Conservation (phyloP, 192 early-diverging fungal species). For the Coemansia sp. region DNA sequence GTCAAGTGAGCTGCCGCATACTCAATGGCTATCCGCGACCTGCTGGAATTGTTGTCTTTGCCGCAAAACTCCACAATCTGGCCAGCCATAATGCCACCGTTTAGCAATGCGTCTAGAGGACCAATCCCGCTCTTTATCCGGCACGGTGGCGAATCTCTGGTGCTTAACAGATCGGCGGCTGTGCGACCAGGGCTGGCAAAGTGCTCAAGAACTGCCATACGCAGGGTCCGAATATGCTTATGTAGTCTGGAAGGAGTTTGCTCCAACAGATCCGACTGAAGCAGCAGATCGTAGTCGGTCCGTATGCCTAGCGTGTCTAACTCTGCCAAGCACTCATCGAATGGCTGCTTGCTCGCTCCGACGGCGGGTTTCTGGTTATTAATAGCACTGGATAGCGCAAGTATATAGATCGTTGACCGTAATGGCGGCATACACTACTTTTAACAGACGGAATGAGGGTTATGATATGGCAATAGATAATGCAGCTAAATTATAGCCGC, state of each 20-base stretch:
- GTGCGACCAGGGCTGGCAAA: slow-evolving; percentile 29
- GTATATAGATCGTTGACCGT: slow-evolving; percentile 30
- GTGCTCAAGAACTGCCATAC: slow-evolving; percentile 38
- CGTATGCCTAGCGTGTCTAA: slow-evolving; percentile 31
- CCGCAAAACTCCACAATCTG: slow-evolving; percentile 36
- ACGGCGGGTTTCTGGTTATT: background rate
- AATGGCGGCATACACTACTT: slow-evolving; percentile 26
- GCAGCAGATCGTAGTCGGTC: slow-evolving; percentile 40
- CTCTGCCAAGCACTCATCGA: slow-evolving; percentile 24
- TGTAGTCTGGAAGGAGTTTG: slow-evolving; percentile 28
- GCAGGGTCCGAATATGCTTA: slow-evolving; percentile 23
- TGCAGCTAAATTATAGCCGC: too few species aligned
- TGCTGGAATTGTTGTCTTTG: slow-evolving; percentile 10
- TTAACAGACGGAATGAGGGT: background rate
- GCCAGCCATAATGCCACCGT: slow-evolving; percentile 22
- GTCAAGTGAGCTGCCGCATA: slow-evolving; percentile 38
- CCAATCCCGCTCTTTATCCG: slow-evolving; percentile 26
- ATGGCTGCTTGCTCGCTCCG: background rate
- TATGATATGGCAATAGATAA: background rate
- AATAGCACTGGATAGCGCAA: background rate
- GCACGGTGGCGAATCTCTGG: background rate
- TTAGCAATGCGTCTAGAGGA: slow-evolving; percentile 26
- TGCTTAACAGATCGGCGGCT: slow-evolving; percentile 18
- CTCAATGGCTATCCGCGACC: slow-evolving; percentile 27
- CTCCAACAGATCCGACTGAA: slow-evolving; percentile 35